Evolutionary conservation across 176 grass and related monocot species (phyloP).

Genomic region (Oryza meyeriana): DNA sequence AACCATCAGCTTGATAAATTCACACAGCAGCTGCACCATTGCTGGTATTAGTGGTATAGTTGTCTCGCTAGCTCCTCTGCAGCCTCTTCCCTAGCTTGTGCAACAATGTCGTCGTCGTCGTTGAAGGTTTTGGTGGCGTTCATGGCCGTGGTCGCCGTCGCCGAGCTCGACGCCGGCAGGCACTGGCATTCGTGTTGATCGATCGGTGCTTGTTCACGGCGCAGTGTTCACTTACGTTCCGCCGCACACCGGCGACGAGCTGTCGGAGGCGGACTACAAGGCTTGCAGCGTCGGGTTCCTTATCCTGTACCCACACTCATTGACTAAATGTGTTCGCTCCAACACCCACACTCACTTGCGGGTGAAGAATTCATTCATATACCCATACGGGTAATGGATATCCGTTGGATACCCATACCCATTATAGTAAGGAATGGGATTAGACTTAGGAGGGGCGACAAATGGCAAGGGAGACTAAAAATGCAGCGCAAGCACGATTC

Average conservation of each 20-base stretch:
- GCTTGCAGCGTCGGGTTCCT: slow-evolving; percentile 35
- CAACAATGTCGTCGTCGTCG: slow-evolving; percentile 7
- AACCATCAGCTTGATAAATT: slow-evolving; percentile 7
- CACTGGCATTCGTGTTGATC: not conserved
- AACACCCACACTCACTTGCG: too few relatives aligned
- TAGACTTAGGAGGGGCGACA: too few relatives aligned
- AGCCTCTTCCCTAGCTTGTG: slow-evolving; percentile 27
- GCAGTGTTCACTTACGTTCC: slow-evolving; percentile 48
- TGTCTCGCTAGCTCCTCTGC: slow-evolving; percentile 16
- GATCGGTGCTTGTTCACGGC: too few relatives aligned
- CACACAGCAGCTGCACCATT: not conserved
- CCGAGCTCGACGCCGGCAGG: slow-evolving; percentile 28
- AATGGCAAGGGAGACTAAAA: too few relatives aligned
- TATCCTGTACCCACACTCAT: too few relatives aligned
- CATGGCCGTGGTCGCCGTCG: slow-evolving; percentile 12
- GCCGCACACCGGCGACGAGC: slow-evolving; percentile 50
- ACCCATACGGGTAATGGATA: too few relatives aligned
- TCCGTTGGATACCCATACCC: too few relatives aligned
- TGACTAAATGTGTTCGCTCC: too few relatives aligned
- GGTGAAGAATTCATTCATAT: too few relatives aligned
- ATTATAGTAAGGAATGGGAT: too few relatives aligned
- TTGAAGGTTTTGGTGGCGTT: slow-evolving; percentile 26
- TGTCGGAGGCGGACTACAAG: slow-evolving; percentile 28
- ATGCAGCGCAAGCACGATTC: too few relatives aligned
- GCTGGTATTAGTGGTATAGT: not conserved